phyloP scores from a whole-genome alignment of 2,329 filamentous ascomycete species.

The Coleophoma cylindrospora region DNA sequence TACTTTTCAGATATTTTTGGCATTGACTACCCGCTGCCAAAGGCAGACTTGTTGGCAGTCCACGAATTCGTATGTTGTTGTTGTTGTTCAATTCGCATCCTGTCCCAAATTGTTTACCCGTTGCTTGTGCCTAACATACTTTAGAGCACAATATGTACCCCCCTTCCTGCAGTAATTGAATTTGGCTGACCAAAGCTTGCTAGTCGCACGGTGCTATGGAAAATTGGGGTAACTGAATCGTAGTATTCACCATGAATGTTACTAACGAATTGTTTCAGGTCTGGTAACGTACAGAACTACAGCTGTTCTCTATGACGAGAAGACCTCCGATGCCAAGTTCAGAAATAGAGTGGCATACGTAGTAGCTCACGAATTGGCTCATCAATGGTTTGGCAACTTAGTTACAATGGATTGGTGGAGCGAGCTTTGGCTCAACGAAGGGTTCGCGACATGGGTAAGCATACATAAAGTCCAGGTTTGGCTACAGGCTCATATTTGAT shows the following conservation, averaged over 20 bases:
- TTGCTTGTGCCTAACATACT: too few species aligned
- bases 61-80: conserved; percentile 72
- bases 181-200: conserved; percentile 33
- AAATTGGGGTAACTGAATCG: conserved; percentile 55
- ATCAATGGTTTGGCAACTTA: conserved; percentile 94
- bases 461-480: background rate
- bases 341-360: conserved; percentile 95
- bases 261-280: conserved; percentile 26
- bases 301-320: conserved; percentile 92
- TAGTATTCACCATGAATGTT: background rate
- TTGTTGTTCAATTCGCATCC: conserved; percentile 21
- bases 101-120: too few species aligned
- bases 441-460: conserved; percentile 60
- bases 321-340: conserved; percentile 83
- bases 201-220: conserved; percentile 75
- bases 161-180: background rate
- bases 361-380: conserved; percentile 94
- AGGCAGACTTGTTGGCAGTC: conserved; percentile 84
- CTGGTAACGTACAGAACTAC: conserved; percentile 95
- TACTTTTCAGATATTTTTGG: conserved; percentile 94
- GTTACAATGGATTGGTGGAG: conserved; percentile 98
- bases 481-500: background rate
- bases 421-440: conserved; percentile 91
- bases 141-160: background rate
- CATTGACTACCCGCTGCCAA: conserved; percentile 89